Percentiles rank a stretch among this genome's conserved stretches.
These are phyloP conservation scores for Calonectria pseudoturangicola DNA, from an alignment of 2,329 filamentous ascomycete genomes.

Conservation along the genomic window DNA sequence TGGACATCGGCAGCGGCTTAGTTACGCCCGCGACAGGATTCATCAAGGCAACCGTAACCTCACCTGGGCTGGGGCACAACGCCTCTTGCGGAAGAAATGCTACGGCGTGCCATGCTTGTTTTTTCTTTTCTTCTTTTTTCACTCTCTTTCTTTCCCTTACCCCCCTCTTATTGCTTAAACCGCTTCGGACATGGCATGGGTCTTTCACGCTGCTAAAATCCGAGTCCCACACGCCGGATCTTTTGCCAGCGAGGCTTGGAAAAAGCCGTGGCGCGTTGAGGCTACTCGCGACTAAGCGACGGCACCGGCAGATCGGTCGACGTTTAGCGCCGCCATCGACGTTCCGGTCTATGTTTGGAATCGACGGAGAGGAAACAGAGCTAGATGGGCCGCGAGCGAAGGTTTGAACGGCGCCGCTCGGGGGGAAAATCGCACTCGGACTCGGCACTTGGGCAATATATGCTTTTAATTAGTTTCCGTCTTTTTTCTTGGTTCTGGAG, in stretches of 20 bases:
- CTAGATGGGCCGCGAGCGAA: neutral
- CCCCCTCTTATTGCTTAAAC: neutral
- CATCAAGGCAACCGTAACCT: constrained; percentile 21
- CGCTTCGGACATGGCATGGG: constrained; percentile 3
- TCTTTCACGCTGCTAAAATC: neutral
- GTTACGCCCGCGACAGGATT: neutral
- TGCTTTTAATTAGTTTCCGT: neutral
- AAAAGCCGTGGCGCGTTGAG: constrained; percentile 7
- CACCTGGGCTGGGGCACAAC: neutral
- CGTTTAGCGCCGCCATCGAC: constrained; percentile 1
- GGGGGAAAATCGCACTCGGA: neutral
- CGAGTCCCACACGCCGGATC: constrained; percentile 22
- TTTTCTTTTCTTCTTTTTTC: neutral
- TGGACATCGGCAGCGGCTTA: neutral
- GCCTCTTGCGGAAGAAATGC: neutral
- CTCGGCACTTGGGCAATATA: neutral
- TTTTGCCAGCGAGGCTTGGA: constrained; percentile 25
- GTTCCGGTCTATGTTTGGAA: constrained; percentile 8
- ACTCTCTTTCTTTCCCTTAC: neutral
- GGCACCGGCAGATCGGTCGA: constrained; percentile 20
- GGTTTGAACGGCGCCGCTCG: constrained; percentile 4
- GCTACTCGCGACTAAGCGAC: constrained; percentile 21
- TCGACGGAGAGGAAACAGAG: constrained; percentile 4
- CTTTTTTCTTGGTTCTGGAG: neutral
- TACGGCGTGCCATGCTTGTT: constrained; percentile 2